Evolutionary conservation across 73 alveolate genomes (phyloP).

Genomic region (Loxodes magnus): DNA sequence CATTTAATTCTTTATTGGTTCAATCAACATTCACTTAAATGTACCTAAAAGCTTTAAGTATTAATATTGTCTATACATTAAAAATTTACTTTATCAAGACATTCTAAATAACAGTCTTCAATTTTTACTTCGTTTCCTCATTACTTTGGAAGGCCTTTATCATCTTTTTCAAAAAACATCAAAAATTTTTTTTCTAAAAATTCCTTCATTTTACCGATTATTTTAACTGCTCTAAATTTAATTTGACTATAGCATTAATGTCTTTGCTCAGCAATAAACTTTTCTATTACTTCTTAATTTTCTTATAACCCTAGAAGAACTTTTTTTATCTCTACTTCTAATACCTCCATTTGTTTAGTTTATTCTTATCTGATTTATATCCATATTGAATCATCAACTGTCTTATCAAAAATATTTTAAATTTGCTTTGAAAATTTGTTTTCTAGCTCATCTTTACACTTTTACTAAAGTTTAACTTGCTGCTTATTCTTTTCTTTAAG

Average conservation of each 20-base stretch:
- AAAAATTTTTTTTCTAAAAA: too few species aligned
- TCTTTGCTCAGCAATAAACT: neutral
- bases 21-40: too few species aligned
- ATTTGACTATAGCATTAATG: neutral
- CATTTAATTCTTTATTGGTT: too few species aligned
- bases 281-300: neutral
- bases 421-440: neutral
- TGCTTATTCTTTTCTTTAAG: conserved; percentile 4
- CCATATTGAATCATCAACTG: conserved; percentile 2
- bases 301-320: neutral
- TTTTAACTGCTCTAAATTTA: too few species aligned
- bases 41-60: too few species aligned
- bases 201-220: too few species aligned
- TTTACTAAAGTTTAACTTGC: neutral
- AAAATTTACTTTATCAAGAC: too few species aligned
- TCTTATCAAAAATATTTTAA: neutral
- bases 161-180: too few species aligned
- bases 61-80: too few species aligned
- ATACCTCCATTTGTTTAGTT: neutral
- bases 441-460: neutral
- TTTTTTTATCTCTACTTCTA: neutral
- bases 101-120: too few species aligned
- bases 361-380: neutral
- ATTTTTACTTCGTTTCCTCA: too few species aligned
- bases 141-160: too few species aligned